A percentile compares a stretch with the other conserved stretches of the same genome.
These are phyloP conservation scores for Thamnidium elegans DNA, from an alignment of 192 early-diverging fungal genomes.

Conservation along the genomic window DNA sequence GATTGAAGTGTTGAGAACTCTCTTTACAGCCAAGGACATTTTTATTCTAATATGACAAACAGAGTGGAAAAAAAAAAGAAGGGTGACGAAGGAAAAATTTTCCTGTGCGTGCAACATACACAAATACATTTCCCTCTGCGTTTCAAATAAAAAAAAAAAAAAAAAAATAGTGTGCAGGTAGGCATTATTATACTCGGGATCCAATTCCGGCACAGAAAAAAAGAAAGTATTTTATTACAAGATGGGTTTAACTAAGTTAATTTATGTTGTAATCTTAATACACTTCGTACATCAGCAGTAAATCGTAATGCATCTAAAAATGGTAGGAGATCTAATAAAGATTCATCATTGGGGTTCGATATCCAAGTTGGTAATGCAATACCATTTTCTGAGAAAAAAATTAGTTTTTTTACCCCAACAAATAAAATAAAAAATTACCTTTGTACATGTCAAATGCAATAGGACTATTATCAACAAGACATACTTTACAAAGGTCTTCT, in stretches of 20 bases:
- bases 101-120: no score
- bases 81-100: not conserved
- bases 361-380: conserved; percentile 91
- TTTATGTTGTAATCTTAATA: conserved; percentile 50
- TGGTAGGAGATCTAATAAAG: conserved; percentile 80
- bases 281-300: conserved; percentile 77
- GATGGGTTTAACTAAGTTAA: no score
- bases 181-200: no score
- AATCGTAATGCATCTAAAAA: conserved; percentile 87
- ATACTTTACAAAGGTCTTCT: conserved; percentile 75
- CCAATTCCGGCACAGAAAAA: no score
- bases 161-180: no score
- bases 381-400: conserved; percentile 67
- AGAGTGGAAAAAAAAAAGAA: no score
- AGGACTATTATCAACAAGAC: conserved; percentile 81
- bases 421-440: conserved; percentile 47
- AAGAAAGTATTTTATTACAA: no score
- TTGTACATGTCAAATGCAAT: conserved; percentile 68
- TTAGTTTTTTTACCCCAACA: not conserved
- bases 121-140: not conserved
- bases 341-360: conserved; percentile 72
- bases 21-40: conserved; percentile 6
- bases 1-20: not conserved
- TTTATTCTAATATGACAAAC: not conserved
- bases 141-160: no score